Conservation (phyloP, 345 rosid genomes). For the Boechera retrofracta region DNA sequence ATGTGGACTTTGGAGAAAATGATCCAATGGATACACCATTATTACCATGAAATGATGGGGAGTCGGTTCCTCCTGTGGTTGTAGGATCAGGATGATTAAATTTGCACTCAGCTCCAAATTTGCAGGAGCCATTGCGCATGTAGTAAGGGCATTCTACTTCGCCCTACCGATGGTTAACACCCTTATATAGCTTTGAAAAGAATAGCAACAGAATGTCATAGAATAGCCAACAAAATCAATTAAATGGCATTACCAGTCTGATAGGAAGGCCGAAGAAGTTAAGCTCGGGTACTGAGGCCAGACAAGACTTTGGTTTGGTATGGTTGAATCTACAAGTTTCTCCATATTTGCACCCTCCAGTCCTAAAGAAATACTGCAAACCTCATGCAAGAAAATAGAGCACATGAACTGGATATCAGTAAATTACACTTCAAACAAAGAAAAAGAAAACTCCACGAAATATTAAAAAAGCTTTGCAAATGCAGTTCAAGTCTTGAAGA, state of each 20-base stretch:
- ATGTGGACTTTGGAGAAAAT: slow-evolving; percentile 41
- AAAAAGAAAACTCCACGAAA: background rate
- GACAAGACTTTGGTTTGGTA: slow-evolving; percentile 50
- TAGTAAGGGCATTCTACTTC: slow-evolving; percentile 85
- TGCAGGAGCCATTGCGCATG: slow-evolving; percentile 97
- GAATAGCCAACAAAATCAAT: background rate
- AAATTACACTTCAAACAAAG: no score
- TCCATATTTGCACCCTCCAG: slow-evolving; percentile 96
- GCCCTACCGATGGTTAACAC: slow-evolving; percentile 52
- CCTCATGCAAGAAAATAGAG: background rate
- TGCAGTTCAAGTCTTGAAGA: background rate
- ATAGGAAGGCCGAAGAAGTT: slow-evolving; percentile 93
- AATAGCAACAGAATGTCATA: background rate
- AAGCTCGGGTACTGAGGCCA: slow-evolving; percentile 55
- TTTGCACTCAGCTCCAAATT: slow-evolving; percentile 78
- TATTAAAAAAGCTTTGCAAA: background rate
- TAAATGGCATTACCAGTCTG: slow-evolving; percentile 58
- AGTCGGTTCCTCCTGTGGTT: slow-evolving; percentile 54
- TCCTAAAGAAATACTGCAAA: slow-evolving; percentile 84
- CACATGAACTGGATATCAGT: slow-evolving; percentile 7
- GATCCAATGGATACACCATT: slow-evolving; percentile 57
- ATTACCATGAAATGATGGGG: slow-evolving; percentile 55
- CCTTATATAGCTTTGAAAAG: slow-evolving; percentile 12
- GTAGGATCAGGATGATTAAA: slow-evolving; percentile 96
- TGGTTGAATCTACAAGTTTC: slow-evolving; percentile 84